Conservation (phyloP, 2,329 filamentous ascomycete genomes). For the Leptodontidium sp. region DNA sequence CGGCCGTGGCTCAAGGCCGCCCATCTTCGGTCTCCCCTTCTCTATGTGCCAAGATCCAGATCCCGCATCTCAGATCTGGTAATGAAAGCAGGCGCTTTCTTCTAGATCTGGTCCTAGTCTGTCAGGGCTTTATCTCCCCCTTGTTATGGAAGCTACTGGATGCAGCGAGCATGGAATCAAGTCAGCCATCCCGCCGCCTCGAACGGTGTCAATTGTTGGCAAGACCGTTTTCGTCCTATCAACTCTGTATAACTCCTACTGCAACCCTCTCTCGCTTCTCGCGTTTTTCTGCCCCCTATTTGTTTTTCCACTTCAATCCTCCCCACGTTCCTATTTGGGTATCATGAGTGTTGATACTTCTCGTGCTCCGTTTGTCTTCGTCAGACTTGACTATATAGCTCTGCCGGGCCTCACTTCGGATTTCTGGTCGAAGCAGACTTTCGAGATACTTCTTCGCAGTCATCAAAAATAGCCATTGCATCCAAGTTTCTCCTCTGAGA, state of each 20-base stretch:
- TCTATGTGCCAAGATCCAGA: background rate
- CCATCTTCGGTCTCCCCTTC: conserved; percentile 10
- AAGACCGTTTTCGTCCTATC: conserved; percentile 12
- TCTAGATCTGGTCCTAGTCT: background rate
- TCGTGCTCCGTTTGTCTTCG: background rate
- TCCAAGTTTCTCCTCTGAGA: background rate
- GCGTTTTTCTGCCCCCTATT: conserved; percentile 24
- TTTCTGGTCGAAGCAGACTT: conserved; percentile 1
- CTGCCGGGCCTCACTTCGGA: conserved; percentile 7
- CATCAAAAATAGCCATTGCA: background rate
- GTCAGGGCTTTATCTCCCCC: background rate
- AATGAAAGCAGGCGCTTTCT: conserved; percentile 1
- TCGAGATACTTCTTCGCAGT: background rate
- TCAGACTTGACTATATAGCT: conserved; percentile 18
- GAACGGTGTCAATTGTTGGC: conserved; percentile 17
- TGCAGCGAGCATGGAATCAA: conserved; percentile 21
- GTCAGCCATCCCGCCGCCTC: conserved; percentile 25
- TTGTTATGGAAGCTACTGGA: conserved; percentile 25
- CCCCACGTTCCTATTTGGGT: conserved; percentile 1
- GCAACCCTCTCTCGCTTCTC: conserved; percentile 4
- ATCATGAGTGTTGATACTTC: background rate
- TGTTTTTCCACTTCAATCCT: background rate
- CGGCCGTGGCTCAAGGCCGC: background rate
- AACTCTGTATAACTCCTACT: background rate
- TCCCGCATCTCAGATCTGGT: conserved; percentile 18